Conservation (phyloP, 177 flowering plant genomes). For the Vitis hybrid region DNA sequence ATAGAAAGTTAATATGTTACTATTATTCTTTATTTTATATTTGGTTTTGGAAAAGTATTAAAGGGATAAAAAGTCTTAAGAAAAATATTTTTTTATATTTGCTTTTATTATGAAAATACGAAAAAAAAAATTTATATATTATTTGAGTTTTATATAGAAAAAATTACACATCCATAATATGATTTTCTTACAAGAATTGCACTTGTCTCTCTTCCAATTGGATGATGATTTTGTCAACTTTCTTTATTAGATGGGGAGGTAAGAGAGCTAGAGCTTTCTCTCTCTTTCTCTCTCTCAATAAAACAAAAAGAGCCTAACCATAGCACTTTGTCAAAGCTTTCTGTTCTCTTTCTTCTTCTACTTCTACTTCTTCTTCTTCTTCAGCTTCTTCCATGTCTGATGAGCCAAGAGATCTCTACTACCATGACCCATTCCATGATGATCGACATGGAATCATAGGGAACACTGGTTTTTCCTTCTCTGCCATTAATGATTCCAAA, state of each 20-base stretch:
- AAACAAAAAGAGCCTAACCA: constrained; percentile 1
- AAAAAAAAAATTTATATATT: too few relatives aligned
- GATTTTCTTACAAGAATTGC: constrained; percentile 19
- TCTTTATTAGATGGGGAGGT: constrained; percentile 19
- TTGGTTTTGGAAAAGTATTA: too few relatives aligned
- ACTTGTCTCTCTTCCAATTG: constrained; percentile 16
- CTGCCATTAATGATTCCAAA: constrained; percentile 10
- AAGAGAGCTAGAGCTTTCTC: background rate
- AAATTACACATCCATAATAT: too few relatives aligned
- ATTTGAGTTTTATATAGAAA: too few relatives aligned
- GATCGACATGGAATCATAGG: constrained; percentile 7
- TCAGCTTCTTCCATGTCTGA: constrained; percentile 36
- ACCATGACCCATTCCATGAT: constrained; percentile 23
- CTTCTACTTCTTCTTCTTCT: constrained; percentile 20
- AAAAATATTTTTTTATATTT: too few relatives aligned
- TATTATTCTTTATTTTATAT: too few relatives aligned
- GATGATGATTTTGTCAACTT: constrained; percentile 28
- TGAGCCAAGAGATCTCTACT: constrained; percentile 30
- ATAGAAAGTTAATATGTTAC: too few relatives aligned
- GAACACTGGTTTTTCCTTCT: background rate
- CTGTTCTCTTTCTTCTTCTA: constrained; percentile 8
- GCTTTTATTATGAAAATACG: too few relatives aligned
- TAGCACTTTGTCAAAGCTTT: constrained; percentile 7
- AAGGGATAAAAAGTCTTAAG: too few relatives aligned
- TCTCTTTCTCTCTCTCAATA: background rate